Evolutionary conservation across 2,329 filamentous ascomycete species (phyloP), one percentile per base, ranked within the genome.

Genomic region (Aspergillus tubingensis): DNA sequence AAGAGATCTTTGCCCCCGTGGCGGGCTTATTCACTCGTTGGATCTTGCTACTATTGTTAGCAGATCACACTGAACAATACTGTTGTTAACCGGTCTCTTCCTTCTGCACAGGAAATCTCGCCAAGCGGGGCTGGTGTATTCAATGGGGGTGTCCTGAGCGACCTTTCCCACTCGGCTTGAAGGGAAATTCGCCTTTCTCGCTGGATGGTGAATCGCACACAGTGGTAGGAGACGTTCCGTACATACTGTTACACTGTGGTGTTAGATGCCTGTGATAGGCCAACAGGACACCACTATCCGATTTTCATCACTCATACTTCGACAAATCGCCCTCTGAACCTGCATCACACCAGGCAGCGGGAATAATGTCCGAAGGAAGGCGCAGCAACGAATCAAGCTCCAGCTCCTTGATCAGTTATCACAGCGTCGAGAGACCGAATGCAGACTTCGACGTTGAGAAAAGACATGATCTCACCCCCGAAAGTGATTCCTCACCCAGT

Each of bases 331-430:
- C 8, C 3, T 11, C 5, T 15, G 5, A 4, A 25, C 25, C 8
- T 13, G 27, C 10, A 30, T 8, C 8, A 23, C 13, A 11, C 11
- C 36, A 10, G 10, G 17, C 0, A 47, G 19, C 3, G 13, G n/a
- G 17, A 8, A 36, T 15, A 8, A 55, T 55, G 53, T 55, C 53
- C 8, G 53, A 55, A 36, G 32, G 32, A 13, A 43, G 53, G 15
- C 41, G 25, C 27, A 32, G 53, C 7, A 47, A 41, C 41, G 23
- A 55, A 19, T 55, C 53, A 6, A 55, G 53, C n/a, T 39, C 38
- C 1, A 30, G 39, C 13, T 55, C 53, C 8, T 32, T 44, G 17
- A 55, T 55, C 23, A 55, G 53, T 41, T 55, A 55, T 30, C 53
- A 36, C 19, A 55, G 53, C 25, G 53, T 55, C n/a, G 23, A 55